Conservation (phyloP, 129 eudicot species). For the Ambrosia artemisiifolia region DNA sequence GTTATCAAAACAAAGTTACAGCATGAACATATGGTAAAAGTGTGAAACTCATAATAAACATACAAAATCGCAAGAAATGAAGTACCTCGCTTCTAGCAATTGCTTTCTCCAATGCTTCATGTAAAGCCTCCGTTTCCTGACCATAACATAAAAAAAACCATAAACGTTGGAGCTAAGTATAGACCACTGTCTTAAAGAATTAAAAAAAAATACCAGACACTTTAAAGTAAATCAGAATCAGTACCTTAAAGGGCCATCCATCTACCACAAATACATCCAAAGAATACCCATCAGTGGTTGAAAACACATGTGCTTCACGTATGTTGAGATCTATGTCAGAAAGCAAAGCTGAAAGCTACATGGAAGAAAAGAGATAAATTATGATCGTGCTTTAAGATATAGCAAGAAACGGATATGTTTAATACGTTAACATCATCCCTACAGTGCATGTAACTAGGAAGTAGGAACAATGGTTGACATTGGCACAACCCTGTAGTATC, state of each 20-base stretch:
- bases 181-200: not conserved
- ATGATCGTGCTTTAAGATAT: not conserved
- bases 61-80: not conserved
- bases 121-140: conserved; percentile 65
- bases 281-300: conserved; percentile 95
- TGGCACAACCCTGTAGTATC: no score
- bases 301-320: conserved; percentile 97
- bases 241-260: conserved; percentile 88
- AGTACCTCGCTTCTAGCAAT: conserved; percentile 63
- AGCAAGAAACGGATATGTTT: no score
- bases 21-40: not conserved
- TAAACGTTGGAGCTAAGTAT: conserved; percentile 33
- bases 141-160: conserved; percentile 49
- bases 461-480: no score
- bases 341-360: conserved; percentile 86
- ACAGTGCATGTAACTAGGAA: no score
- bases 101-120: conserved; percentile 61
- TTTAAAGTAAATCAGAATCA: no score
- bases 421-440: no score
- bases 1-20: not conserved
- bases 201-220: no score
- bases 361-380: not conserved
- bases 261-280: conserved; percentile 94
- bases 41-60: no score
- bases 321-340: conserved; percentile 91